Evolutionary conservation across 768 basidiomycete genomes (phyloP).

Genomic region (Leccinum longicurvipes): DNA sequence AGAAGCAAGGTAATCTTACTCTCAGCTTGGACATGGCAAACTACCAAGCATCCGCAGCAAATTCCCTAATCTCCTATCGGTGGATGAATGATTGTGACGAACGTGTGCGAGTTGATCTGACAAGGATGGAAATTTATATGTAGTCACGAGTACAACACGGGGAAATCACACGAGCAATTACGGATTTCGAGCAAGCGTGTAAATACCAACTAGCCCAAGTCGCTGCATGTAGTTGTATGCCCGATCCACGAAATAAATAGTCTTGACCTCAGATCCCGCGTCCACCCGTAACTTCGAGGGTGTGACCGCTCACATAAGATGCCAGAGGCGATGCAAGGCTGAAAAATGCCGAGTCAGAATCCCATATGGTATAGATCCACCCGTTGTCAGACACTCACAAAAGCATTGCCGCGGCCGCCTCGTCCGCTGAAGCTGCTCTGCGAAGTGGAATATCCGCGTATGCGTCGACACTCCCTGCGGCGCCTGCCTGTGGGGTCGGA

Average conservation of each 20-base stretch:
- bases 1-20: neutral
- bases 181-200: neutral
- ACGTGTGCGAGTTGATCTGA: neutral
- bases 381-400: slow-evolving; percentile 52
- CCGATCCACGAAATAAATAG: neutral
- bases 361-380: neutral
- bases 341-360: slow-evolving; percentile 10
- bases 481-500: slow-evolving; percentile 49
- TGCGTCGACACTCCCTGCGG: slow-evolving; percentile 36
- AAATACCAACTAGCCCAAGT: neutral
- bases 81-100: neutral
- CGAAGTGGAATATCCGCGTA: slow-evolving; percentile 61
- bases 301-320: slow-evolving; percentile 79
- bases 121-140: too few relatives aligned
- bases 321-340: slow-evolving; percentile 79
- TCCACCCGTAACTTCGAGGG: slow-evolving; percentile 81
- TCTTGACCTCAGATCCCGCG: slow-evolving; percentile 52
- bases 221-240: too few relatives aligned
- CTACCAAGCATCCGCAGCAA: too few relatives aligned
- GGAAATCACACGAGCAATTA: neutral
- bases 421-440: slow-evolving; percentile 66
- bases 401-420: slow-evolving; percentile 70
- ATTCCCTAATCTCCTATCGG: too few relatives aligned
- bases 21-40: too few relatives aligned
- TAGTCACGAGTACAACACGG: neutral